Base-by-base conservation (phyloP, 352 stramenopile species). In the Pythium chondricola region DNA sequence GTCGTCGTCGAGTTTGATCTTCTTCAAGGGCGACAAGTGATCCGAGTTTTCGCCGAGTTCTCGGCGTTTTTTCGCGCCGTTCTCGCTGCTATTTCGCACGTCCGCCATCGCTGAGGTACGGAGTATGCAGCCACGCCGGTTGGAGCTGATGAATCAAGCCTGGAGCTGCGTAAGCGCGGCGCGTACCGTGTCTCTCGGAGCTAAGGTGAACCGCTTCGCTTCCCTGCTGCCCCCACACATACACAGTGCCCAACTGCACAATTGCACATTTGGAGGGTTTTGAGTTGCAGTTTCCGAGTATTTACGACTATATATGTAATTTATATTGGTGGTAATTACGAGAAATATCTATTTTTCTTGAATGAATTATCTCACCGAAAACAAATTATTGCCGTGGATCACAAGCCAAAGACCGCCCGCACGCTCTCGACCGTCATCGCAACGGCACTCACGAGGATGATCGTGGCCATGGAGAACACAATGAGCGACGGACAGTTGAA, bases 401-500 rank as follows among this genome's bases (percentile, higher is more conserved):
- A 59, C 7, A 38, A 24, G 1, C 39, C 42, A 18, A 65, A 36
- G 18, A 65, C 25, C 17, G 50, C 50, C 10, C 46, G 31, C 30
- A 83, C 60, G 33, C 71, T 83, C 42, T 84, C 63, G 51, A 86
- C 42, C 51, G 48, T 77, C 74, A 86, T 86, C 49, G 71, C 74
- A 35, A 74, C 60, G 10, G 71, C 71, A 53, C 74, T 86, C 20
- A 84, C 49, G 44, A 84, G 60, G 33, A 86, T 71, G 51, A 86
- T 68, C 43, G 62, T 60, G 49, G 74, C 74, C 69, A 86, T 86
- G 32, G 74, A 86, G 45, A 83, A 83, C 30, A 86, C 63, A 26
- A 86, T 77, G 29, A 86, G 63, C 14, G 71, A 84, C 51, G 74
- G 74, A 24, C 74, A 86, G 43, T 79, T 75, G 56, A 74, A 86